Percentiles rank a stretch among this genome's conserved stretches.
Evolutionary conservation across 2,329 filamentous ascomycete species (phyloP).

Genomic region (Didymella lethalis): DNA sequence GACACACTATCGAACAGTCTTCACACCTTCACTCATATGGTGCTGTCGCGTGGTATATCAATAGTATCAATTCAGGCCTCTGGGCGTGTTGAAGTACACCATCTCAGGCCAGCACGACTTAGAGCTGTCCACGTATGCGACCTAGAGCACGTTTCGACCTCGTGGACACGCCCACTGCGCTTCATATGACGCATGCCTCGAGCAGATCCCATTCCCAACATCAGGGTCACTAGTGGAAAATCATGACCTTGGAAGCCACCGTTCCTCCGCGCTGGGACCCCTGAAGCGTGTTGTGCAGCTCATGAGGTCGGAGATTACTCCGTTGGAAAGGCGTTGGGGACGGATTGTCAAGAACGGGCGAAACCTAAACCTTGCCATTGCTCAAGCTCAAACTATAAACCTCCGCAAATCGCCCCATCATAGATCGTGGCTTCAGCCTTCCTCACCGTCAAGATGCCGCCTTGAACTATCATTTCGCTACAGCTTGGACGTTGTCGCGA

Average conservation of each 20-base stretch:
- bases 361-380: conserved; percentile 8
- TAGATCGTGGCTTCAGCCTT: conserved; percentile 1
- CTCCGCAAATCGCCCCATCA: background rate
- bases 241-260: conserved; percentile 17
- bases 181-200: conserved; percentile 12
- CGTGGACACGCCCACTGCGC: conserved; percentile 10
- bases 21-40: background rate
- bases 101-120: conserved; percentile 3
- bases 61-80: background rate
- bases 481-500: background rate
- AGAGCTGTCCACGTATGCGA: conserved; percentile 13
- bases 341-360: conserved; percentile 11
- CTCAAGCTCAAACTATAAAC: conserved; percentile 16
- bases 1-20: background rate
- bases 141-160: conserved; percentile 8
- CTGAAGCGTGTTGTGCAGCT: conserved; percentile 20
- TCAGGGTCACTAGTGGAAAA: conserved; percentile 16
- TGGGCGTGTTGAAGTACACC: background rate
- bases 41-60: background rate
- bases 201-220: conserved; percentile 11
- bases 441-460: background rate
- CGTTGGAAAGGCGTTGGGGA: conserved; percentile 27
- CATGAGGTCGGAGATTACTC: conserved; percentile 28
- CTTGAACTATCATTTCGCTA: background rate
- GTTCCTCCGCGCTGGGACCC: conserved; percentile 24